Evolutionary conservation across 257 asterid species (phyloP).

Genomic region (Jasminum sambac): DNA sequence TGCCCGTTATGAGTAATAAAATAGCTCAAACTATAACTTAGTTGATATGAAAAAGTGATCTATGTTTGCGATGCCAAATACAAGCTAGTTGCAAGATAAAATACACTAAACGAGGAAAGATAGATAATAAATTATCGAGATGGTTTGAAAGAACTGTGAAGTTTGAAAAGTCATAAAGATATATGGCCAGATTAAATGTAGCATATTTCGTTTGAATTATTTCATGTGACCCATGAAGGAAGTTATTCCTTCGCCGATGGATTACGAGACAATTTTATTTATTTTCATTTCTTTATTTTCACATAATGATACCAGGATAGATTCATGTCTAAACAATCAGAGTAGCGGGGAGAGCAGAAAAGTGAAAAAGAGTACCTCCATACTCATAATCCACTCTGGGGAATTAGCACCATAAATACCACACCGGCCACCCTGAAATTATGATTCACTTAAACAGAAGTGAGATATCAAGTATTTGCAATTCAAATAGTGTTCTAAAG

Average conservation of each 20-base stretch:
- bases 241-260: constrained; percentile 15
- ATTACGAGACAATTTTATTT: constrained; percentile 10
- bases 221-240: neutral
- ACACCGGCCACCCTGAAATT: constrained; percentile 81
- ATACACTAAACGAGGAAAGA: constrained; percentile 1
- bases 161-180: neutral
- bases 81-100: constrained; percentile 1
- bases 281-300: neutral
- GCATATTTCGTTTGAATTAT: neutral
- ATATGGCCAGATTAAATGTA: neutral
- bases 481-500: neutral
- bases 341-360: constrained; percentile 16
- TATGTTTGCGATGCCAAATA: constrained; percentile 7
- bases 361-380: constrained; percentile 65
- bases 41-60: constrained; percentile 2
- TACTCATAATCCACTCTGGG: constrained; percentile 93
- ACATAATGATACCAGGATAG: neutral
- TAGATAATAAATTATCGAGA: neutral
- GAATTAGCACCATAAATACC: constrained; percentile 94
- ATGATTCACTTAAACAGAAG: constrained; percentile 23
- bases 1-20: constrained; percentile 17
- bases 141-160: neutral
- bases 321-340: neutral
- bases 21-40: constrained; percentile 12
- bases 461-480: constrained; percentile 24